Base-by-base conservation (phyloP, 2,329 filamentous ascomycete genomes). In the Colletotrichum sp. region DNA sequence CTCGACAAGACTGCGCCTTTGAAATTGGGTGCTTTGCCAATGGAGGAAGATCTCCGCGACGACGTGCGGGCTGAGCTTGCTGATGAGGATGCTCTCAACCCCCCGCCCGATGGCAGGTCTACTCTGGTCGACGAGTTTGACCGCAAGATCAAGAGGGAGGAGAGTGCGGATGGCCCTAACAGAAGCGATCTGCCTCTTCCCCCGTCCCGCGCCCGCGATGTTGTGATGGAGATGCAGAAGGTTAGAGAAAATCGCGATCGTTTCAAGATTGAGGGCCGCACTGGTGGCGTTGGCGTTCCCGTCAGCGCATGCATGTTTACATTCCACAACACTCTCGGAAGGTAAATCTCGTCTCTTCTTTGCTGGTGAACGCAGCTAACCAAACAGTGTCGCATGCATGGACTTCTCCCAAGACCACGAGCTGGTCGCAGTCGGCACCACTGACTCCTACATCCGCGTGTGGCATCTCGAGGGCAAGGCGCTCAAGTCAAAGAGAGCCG, bases 281-380 rank as follows among this genome's bases (percentile, higher is more conserved):
- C 94, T 14, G 95, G 95, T 18, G 96, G 96, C 10, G 90, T 96
- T 66, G 95, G 96, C 16, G 92, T 95, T 70, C 93, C 93, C 30
- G 89, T 98, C 75, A 98, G 96, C 80, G 93, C 97, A 28, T 97
- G 95, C 87, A 98, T 98, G 94, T 98, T 97, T 83, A 99, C 97
- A 1, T 98, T 98, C 81, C 97, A 99, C 87, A 99, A 99, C 84
- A 98, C 95, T 0, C 93, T 96, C 77, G 96, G 98, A 84, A 94
- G 92, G 95, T 96, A 86, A 87, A 91, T 84, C 9, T 7, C 14
- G 7, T 36, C 26, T 24, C 43, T 24, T 34, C 36, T 21, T 55
- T 18, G 4, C 10, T 28, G 5, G 28, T 8, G 32, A 75, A n/a
- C 65, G 24, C 16, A 9, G 70, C 78, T 83, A 73, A 80, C 71